phyloP scores from a whole-genome alignment of 2,329 filamentous ascomycete genomes.

The Beauveria sp. region DNA sequence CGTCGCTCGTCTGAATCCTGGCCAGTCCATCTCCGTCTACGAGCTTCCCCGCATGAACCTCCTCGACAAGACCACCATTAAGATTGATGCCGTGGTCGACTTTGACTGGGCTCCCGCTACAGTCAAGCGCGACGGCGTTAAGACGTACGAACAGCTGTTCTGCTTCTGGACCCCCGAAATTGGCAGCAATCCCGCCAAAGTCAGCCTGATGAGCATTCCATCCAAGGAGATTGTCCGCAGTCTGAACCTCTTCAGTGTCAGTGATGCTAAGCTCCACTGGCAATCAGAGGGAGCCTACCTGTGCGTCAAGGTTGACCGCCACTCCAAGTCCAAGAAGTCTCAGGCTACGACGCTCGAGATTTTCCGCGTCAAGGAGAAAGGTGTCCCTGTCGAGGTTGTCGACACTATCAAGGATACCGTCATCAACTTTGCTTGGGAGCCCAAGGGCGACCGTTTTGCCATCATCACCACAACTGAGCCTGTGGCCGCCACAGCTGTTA shows the following conservation, averaged over 20 bases:
- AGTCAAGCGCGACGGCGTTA: slow-evolving; percentile 74
- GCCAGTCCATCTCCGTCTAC: slow-evolving; percentile 84
- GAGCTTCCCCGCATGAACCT: slow-evolving; percentile 84
- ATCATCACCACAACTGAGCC: slow-evolving; percentile 92
- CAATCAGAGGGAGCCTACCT: slow-evolving; percentile 91
- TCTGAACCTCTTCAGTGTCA: slow-evolving; percentile 95
- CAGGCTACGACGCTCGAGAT: slow-evolving; percentile 96
- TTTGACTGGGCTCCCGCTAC: slow-evolving; percentile 95
- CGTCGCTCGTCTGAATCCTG: slow-evolving; percentile 83
- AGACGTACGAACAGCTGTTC: slow-evolving; percentile 90
- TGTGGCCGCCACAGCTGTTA: slow-evolving; percentile 66
- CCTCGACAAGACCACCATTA: slow-evolving; percentile 84
- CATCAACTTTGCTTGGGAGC: slow-evolving; percentile 99
- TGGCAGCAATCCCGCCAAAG: slow-evolving; percentile 94
- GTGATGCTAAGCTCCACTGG: slow-evolving; percentile 97
- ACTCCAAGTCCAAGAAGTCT: slow-evolving; percentile 99
- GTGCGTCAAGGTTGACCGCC: slow-evolving; percentile 96
- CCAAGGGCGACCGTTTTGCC: slow-evolving; percentile 94
- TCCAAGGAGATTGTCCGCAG: slow-evolving; percentile 91
- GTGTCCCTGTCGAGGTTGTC: slow-evolving; percentile 94
- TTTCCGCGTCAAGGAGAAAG: slow-evolving; percentile 95
- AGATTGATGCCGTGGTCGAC: slow-evolving; percentile 93
- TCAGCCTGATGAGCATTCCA: slow-evolving; percentile 91
- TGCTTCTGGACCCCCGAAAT: slow-evolving; percentile 99
- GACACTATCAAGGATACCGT: slow-evolving; percentile 97